Evolutionary conservation across 495 filamentous ascomycete species (phyloP).

Genomic region (Cenococcum geophilum): DNA sequence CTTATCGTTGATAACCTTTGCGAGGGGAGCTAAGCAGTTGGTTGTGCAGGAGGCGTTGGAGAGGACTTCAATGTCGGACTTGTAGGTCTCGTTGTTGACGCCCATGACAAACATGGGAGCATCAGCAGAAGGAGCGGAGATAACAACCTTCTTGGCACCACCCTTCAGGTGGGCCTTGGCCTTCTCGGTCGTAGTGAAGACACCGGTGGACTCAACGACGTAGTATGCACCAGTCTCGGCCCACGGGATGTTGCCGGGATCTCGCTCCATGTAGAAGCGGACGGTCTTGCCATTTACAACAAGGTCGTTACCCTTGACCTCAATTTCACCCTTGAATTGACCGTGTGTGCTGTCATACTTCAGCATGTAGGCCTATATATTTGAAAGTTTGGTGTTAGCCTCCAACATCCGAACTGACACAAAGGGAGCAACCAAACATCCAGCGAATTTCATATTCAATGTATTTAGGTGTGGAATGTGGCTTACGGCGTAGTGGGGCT

Average conservation of each 20-base stretch:
- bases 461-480: not conserved
- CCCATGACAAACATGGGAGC: conserved; percentile 99
- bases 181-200: conserved; percentile 98
- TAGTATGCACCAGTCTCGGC: conserved; percentile 81
- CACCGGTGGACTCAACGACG: conserved; percentile 97
- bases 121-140: conserved; percentile 97
- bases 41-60: conserved; percentile 99
- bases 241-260: conserved; percentile 92
- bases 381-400: conserved; percentile 17
- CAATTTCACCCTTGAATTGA: conserved; percentile 85
- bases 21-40: conserved; percentile 98
- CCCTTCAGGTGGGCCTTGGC: conserved; percentile 93
- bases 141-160: conserved; percentile 99
- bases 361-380: conserved; percentile 87
- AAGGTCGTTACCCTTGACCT: conserved; percentile 67
- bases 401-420: not conserved
- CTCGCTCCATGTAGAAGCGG: conserved; percentile 90
- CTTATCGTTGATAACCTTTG: conserved; percentile 98
- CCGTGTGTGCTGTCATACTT: conserved; percentile 98
- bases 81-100: conserved; percentile 93
- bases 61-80: conserved; percentile 79
- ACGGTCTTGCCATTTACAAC: conserved; percentile 91
- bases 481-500: conserved; percentile 93
- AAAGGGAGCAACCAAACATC: not conserved
- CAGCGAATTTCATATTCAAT: not conserved